Evolutionary conservation across 306 rosid genomes (phyloP).

Genomic region (Hippophae rhamnoides): DNA sequence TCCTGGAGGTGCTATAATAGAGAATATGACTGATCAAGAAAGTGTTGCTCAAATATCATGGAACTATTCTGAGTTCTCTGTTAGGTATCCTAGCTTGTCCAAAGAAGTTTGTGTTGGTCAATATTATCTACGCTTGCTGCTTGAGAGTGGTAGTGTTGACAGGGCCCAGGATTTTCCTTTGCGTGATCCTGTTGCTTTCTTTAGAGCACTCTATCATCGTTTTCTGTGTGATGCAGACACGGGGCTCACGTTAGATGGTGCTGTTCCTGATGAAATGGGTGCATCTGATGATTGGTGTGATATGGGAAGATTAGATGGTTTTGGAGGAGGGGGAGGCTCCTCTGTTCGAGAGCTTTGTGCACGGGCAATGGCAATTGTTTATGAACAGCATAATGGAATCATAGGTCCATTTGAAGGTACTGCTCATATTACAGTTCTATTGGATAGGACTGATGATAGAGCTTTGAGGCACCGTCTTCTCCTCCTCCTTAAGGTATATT

Average conservation of each 20-base stretch:
- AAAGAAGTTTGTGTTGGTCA: constrained; percentile 99
- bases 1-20: constrained; percentile 57
- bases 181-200: constrained; percentile 95
- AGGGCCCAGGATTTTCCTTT: constrained; percentile 94
- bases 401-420: constrained; percentile 93
- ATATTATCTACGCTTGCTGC: constrained; percentile 87
- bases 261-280: constrained; percentile 97
- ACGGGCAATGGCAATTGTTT: constrained; percentile 96
- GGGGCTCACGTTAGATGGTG: constrained; percentile 93
- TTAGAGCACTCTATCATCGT: constrained; percentile 87
- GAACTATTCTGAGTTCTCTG: constrained; percentile 90
- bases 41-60: constrained; percentile 82
- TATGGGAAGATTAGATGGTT: constrained; percentile 97
- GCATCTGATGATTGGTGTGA: constrained; percentile 99
- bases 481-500: constrained; percentile 78
- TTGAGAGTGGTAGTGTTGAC: constrained; percentile 89
- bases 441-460: constrained; percentile 98
- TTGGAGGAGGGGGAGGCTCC: constrained; percentile 97
- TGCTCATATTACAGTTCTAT: constrained; percentile 86
- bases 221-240: constrained; percentile 96
- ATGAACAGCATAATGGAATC: constrained; percentile 80
- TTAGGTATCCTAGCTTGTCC: constrained; percentile 87
- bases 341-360: constrained; percentile 99
- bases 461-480: constrained; percentile 98
- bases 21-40: constrained; percentile 52